Evolutionary conservation across 129 eudicot genomes (phyloP).

Genomic region (Centaurea solstitialis): DNA sequence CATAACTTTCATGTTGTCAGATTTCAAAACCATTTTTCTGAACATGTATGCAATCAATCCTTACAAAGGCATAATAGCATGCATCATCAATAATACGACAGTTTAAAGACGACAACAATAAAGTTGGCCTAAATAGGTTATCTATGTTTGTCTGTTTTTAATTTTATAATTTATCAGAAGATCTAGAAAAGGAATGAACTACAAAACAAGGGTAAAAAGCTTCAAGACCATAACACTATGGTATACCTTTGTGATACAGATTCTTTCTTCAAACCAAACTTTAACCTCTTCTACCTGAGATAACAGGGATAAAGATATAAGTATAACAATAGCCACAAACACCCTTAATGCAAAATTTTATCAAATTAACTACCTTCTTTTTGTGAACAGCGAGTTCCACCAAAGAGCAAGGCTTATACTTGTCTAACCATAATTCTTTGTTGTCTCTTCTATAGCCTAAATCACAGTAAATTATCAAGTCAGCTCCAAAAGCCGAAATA

Average conservation of each 20-base stretch:
- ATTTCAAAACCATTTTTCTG: no score
- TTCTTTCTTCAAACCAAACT: slow-evolving; percentile 77
- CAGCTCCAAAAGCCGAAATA: slow-evolving; percentile 4
- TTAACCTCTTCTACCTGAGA: slow-evolving; percentile 87
- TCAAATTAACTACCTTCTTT: slow-evolving; percentile 63
- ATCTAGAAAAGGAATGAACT: background rate
- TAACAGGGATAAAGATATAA: background rate
- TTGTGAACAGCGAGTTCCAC: slow-evolving; percentile 90
- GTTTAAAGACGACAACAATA: no score
- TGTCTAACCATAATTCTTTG: slow-evolving; percentile 80
- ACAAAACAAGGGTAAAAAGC: slow-evolving; percentile 6
- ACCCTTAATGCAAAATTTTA: background rate
- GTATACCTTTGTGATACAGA: slow-evolving; percentile 56
- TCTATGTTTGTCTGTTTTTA: background rate
- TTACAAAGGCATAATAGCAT: no score
- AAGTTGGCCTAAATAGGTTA: background rate
- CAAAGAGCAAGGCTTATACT: slow-evolving; percentile 68
- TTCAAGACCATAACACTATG: background rate
- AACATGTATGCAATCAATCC: background rate
- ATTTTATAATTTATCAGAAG: background rate
- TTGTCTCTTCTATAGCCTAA: slow-evolving; percentile 44
- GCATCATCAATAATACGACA: no score
- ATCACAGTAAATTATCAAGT: slow-evolving; percentile 8
- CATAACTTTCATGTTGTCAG: no score
- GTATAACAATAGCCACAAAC: background rate